A percentile compares a stretch with the other conserved stretches of the same genome.
phyloP scores from a whole-genome alignment of 2,329 filamentous ascomycete genomes.

The Sporothrix protearum region DNA sequence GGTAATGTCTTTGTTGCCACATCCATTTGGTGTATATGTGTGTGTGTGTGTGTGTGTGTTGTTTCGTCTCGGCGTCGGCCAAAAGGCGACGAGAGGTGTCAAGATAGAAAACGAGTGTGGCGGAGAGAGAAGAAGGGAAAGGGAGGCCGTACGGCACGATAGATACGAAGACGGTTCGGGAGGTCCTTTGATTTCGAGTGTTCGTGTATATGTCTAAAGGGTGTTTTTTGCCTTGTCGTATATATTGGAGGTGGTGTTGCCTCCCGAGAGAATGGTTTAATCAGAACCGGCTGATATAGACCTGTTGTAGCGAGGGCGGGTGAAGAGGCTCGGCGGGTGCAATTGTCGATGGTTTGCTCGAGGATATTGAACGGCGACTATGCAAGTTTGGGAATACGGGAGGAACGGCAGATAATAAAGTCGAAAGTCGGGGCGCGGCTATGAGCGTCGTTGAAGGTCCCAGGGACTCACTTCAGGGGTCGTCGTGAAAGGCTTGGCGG shows the following conservation, averaged over 20 bases:
- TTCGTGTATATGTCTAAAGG: background rate
- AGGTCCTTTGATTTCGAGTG: background rate
- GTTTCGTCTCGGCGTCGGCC: background rate
- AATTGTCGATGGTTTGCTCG: conserved; percentile 6
- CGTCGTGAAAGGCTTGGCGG: background rate
- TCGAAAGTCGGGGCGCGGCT: background rate
- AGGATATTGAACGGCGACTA: background rate
- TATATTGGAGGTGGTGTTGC: background rate
- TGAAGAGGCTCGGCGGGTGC: conserved; percentile 14
- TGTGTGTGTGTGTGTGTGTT: background rate
- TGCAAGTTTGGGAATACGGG: background rate
- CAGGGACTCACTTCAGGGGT: background rate
- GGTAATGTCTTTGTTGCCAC: conserved; percentile 21
- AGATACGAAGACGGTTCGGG: conserved; percentile 14
- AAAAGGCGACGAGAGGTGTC: conserved; percentile 13
- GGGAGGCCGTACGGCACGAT: conserved; percentile 16
- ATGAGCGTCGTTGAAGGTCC: background rate
- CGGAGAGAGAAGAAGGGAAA: background rate
- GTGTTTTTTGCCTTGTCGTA: background rate
- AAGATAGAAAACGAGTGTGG: background rate
- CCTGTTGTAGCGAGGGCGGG: background rate
- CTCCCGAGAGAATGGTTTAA: conserved; percentile 15
- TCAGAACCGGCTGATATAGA: conserved; percentile 22
- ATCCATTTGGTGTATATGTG: conserved; percentile 26
- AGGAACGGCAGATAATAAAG: conserved; percentile 5